Percentiles rank a stretch among this genome's conserved stretches.
phyloP scores from a whole-genome alignment of 768 basidiomycete species.

The Mycena indigotica region DNA sequence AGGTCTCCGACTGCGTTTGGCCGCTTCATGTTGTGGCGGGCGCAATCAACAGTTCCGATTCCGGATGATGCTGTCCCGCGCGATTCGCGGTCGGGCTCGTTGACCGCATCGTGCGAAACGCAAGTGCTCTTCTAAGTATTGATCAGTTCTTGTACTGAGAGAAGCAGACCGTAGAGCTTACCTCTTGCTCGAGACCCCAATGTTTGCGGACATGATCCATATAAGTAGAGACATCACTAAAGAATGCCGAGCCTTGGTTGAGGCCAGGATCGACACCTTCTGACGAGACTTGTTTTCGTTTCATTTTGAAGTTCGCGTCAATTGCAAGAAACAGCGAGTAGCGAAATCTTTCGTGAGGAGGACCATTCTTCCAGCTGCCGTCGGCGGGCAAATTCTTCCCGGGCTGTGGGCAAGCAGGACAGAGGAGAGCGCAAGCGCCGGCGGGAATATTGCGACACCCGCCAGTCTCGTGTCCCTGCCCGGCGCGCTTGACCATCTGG shows the following conservation, averaged over 20 bases:
- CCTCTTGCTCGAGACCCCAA: slow-evolving; percentile 13
- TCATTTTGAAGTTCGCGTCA: not conserved
- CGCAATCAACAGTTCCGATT: slow-evolving; percentile 13
- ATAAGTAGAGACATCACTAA: not conserved
- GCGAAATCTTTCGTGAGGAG: not conserved
- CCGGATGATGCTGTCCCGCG: no score
- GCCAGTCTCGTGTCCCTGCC: not conserved
- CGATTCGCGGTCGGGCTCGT: no score
- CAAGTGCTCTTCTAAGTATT: slow-evolving; percentile 4
- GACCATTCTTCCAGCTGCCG: slow-evolving; percentile 1
- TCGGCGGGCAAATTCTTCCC: slow-evolving; percentile 7
- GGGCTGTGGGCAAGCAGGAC: slow-evolving; percentile 11
- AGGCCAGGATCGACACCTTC: not conserved
- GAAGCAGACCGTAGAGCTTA: slow-evolving; percentile 8
- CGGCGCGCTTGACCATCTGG: slow-evolving; percentile 8
- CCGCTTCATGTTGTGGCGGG: slow-evolving; percentile 14
- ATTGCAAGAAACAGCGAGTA: not conserved
- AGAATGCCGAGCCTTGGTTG: not conserved
- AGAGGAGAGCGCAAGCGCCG: slow-evolving; percentile 4
- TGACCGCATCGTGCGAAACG: slow-evolving; percentile 10
- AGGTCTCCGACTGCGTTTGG: slow-evolving; percentile 21
- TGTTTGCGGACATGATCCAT: not conserved
- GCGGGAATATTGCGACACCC: not conserved
- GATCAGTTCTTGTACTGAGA: slow-evolving; percentile 9
- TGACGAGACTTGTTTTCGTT: not conserved